phyloP scores from a whole-genome alignment of 768 basidiomycete species.

The Tylopilus intermedius region DNA sequence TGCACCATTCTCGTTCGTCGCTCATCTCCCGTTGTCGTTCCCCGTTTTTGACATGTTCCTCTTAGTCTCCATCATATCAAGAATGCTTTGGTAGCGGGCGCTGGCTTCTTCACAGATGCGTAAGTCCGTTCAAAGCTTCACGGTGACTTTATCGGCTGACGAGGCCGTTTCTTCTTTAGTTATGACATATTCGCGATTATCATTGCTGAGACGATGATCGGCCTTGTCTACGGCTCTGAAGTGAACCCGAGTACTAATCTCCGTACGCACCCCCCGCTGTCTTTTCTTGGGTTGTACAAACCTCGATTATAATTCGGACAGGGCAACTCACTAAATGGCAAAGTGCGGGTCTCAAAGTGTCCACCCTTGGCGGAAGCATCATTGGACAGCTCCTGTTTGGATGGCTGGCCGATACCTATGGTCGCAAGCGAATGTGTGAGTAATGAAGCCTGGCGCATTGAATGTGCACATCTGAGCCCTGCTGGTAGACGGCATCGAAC shows the following conservation, averaged over 20 bases:
- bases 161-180: not conserved
- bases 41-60: not conserved
- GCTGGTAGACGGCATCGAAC: not conserved
- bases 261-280: not conserved
- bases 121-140: not conserved
- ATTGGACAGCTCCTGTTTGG: not conserved
- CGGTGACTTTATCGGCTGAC: not conserved
- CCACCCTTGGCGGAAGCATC: not conserved
- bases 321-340: not conserved
- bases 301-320: not conserved
- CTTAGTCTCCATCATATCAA: not conserved
- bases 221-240: not conserved
- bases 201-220: not conserved
- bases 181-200: not conserved
- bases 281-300: not conserved
- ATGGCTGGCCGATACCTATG: not conserved
- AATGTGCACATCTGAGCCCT: not conserved
- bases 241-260: not conserved
- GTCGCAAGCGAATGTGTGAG: not conserved
- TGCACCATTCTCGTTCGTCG: not conserved
- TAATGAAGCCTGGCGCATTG: not conserved
- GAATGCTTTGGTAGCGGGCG: not conserved
- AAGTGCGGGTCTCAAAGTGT: not conserved
- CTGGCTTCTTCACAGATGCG: not conserved
- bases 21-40: not conserved